Conservation (phyloP, 306 rosid genomes). For the Cucumis cinereus region DNA sequence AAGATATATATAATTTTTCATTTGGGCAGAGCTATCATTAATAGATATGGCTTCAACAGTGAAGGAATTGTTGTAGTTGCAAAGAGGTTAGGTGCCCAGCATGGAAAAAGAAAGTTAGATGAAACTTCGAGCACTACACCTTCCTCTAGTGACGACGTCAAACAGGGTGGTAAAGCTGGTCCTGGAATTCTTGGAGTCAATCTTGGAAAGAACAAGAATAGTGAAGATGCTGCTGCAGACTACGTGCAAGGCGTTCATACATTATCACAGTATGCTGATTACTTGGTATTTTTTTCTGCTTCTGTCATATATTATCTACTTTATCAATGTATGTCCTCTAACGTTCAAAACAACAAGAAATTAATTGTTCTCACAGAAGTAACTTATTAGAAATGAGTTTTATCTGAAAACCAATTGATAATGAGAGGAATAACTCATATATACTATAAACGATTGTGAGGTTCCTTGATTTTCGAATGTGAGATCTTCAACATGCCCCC, state of each 20-base stretch:
- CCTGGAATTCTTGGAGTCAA: slow-evolving; percentile 98
- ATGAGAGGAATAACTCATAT: no score
- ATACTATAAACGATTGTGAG: no score
- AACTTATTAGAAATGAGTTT: not conserved
- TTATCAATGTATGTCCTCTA: not conserved
- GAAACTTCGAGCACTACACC: slow-evolving; percentile 58
- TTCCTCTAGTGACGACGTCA: slow-evolving; percentile 53
- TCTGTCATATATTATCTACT: not conserved
- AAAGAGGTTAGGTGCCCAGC: slow-evolving; percentile 86
- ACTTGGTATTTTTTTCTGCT: slow-evolving; percentile 46
- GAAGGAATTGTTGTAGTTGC: slow-evolving; percentile 97
- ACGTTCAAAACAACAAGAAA: not conserved
- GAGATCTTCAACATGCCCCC: no score
- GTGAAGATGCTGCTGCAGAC: slow-evolving; percentile 94
- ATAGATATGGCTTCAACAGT: slow-evolving; percentile 92
- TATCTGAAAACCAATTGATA: no score
- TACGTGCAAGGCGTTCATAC: slow-evolving; percentile 98
- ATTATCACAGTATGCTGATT: slow-evolving; percentile 93
- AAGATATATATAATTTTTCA: not conserved
- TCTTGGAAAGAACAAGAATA: slow-evolving; percentile 91
- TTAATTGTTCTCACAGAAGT: not conserved
- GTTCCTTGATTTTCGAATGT: no score
- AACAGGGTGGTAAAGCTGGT: slow-evolving; percentile 90
- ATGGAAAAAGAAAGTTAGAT: slow-evolving; percentile 86
- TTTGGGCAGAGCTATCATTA: slow-evolving; percentile 68